Percentiles rank a stretch among this genome's conserved stretches.
These are phyloP conservation scores for Dothideomycetidae sp. DNA, from an alignment of 2,329 filamentous ascomycete species.

Conservation along the genomic window DNA sequence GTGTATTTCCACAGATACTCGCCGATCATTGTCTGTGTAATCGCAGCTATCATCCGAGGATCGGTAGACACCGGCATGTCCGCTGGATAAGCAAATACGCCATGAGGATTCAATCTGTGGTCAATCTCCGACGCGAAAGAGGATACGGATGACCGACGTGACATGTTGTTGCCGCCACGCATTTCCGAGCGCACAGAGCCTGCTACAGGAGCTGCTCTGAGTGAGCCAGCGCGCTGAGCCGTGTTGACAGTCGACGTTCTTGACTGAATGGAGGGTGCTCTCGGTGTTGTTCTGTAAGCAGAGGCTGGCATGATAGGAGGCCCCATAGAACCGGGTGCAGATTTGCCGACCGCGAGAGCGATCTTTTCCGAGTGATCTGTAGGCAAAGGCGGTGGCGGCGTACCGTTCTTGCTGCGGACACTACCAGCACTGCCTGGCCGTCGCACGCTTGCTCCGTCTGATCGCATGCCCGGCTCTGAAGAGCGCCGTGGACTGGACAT, in stretches of 20 bases:
- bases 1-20: conserved; percentile 99
- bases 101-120: conserved; percentile 60
- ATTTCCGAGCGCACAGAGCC: conserved; percentile 34
- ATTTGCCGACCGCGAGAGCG: conserved; percentile 53
- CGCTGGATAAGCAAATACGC: conserved; percentile 37
- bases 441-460: conserved; percentile 16
- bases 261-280: conserved; percentile 16
- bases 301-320: conserved; percentile 76
- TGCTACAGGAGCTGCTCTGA: conserved; percentile 28
- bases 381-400: conserved; percentile 57
- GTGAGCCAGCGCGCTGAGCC: conserved; percentile 40
- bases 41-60: conserved; percentile 96
- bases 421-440: conserved; percentile 65
- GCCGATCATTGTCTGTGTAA: conserved; percentile 98
- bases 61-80: conserved; percentile 61
- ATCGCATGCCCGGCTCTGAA: conserved; percentile 8
- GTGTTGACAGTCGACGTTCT: conserved; percentile 23
- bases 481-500: conserved; percentile 13
- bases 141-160: conserved; percentile 70
- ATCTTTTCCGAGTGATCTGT: conserved; percentile 72
- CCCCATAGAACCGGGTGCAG: conserved; percentile 51
- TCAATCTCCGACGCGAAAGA: conserved; percentile 94
- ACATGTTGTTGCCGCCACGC: conserved; percentile 31
- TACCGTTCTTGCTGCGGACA: conserved; percentile 36
- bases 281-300: conserved; percentile 38